phyloP scores from a whole-genome alignment of 495 filamentous ascomycete species.

The Glonium stellatum region DNA sequence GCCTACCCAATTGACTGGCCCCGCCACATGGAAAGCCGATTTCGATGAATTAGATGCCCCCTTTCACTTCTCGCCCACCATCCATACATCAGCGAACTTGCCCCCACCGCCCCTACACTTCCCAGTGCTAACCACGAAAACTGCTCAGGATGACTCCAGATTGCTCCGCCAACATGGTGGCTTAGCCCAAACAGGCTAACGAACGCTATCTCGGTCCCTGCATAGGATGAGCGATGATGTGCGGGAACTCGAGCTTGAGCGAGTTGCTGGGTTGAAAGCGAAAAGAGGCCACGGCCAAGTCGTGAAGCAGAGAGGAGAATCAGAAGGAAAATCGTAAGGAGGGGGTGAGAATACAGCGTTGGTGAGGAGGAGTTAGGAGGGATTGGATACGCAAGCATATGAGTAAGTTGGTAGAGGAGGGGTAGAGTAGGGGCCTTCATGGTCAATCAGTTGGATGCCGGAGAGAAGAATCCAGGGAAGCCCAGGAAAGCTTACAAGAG shows the following conservation, averaged over 20 bases:
- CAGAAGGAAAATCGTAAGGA: slow-evolving; percentile 33
- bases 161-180: slow-evolving; percentile 34
- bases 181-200: slow-evolving; percentile 39
- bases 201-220: slow-evolving; percentile 41
- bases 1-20: no score
- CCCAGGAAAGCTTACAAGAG: not conserved
- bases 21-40: no score
- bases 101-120: slow-evolving; percentile 32
- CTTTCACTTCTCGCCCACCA: slow-evolving; percentile 38
- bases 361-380: not conserved
- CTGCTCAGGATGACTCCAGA: slow-evolving; percentile 36
- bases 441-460: no score
- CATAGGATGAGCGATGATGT: slow-evolving; percentile 38
- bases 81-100: slow-evolving; percentile 37
- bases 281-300: slow-evolving; percentile 42
- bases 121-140: slow-evolving; percentile 39
- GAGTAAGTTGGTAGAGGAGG: not conserved
- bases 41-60: not conserved
- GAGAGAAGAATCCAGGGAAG: not conserved
- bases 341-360: not conserved
- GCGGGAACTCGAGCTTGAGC: slow-evolving; percentile 38
- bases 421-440: not conserved
- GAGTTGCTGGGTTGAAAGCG: slow-evolving; percentile 43
- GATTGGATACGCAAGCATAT: not conserved
- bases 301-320: slow-evolving; percentile 42